Conservation (phyloP, 371 early-diverging fungal species). For the Mortierella sp. region DNA sequence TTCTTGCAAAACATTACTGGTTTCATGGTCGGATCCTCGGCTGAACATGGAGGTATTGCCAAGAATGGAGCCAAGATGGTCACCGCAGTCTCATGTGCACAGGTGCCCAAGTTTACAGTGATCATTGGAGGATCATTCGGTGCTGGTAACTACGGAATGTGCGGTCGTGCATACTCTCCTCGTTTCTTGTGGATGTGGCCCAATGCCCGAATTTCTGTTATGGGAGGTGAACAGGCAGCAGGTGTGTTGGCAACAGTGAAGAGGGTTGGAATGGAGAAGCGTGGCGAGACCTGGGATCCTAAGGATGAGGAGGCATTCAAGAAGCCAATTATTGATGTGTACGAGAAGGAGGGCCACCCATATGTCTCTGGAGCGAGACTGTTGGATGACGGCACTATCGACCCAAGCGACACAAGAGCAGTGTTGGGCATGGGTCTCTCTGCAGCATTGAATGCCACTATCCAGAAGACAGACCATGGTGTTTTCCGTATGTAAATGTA, state of each 20-base stretch:
- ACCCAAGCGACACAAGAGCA: conserved; percentile 91
- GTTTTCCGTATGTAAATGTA: conserved; percentile 94
- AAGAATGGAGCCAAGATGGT: conserved; percentile 99
- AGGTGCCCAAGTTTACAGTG: conserved; percentile 96
- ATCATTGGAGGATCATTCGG: conserved; percentile 95
- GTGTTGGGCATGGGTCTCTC: conserved; percentile 91
- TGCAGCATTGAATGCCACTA: conserved; percentile 86
- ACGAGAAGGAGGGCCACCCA: conserved; percentile 97
- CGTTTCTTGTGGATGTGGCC: conserved; percentile 99
- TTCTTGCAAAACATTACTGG: conserved; percentile 98
- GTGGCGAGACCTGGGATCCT: conserved; percentile 80
- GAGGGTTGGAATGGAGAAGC: conserved; percentile 87
- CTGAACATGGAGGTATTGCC: conserved; percentile 98
- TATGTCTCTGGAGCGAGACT: conserved; percentile 91
- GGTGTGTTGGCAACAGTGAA: conserved; percentile 93
- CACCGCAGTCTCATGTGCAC: conserved; percentile 95
- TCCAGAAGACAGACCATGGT: conserved; percentile 88
- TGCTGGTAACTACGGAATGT: conserved; percentile 99
- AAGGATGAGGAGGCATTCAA: conserved; percentile 88
- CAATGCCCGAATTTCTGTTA: conserved; percentile 95
- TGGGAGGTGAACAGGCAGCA: conserved; percentile 99
- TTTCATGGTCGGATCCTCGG: conserved; percentile 97
- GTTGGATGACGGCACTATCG: conserved; percentile 98
- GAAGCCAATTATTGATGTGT: conserved; percentile 86
- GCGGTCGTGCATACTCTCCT: conserved; percentile 96